Evolutionary conservation across 352 stramenopile species (phyloP), one percentile per base, ranked within the genome.

Genomic region (Nothophytophthora sp.): DNA sequence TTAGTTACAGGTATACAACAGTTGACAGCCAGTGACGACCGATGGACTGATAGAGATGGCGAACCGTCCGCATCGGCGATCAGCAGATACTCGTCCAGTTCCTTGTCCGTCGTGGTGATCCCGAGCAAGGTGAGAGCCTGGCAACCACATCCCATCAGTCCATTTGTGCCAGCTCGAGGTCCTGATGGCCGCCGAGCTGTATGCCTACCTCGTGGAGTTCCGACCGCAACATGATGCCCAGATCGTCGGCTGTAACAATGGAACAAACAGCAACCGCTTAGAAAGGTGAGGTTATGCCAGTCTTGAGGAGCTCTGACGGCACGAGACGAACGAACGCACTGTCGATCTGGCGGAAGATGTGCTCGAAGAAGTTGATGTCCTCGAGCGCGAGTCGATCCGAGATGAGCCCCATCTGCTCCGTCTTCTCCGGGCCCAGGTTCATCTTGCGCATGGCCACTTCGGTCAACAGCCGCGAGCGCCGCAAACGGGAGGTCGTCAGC

Each of bases 261-360:
- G 37, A 16, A 32, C 29, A 40, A 43, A 32, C 15, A 38, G 20
- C n/a, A 22, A 1, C 15, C 4, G 3, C 2, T 3, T 8, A 1
- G 5, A 15, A 28, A 6, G 9, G 10, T 7, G 5, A n/a, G n/a
- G n/a, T n/a, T n/a, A n/a, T n/a, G n/a, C n/a, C n/a, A n/a, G n/a
- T n/a, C n/a, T n/a, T n/a, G n/a, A n/a, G n/a, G n/a, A n/a, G n/a
- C n/a, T n/a, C n/a, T n/a, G n/a, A n/a, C n/a, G n/a, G 7, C 25
- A 40, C 13, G 15, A 37, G 22, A 18, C 12, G n/a, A 27, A 4
- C 12, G 1, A 2, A 67, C 70, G 13, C 35, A 88, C 76, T 63
- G 48, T 88, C 73, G 51, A 88, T 88, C 49, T 88, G 73, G 25
- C 60, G 67, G 59, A 88, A 88, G 38, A 88, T 86, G 63, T 88